Percentiles rank a stretch among this genome's conserved stretches.
phyloP scores from a whole-genome alignment of 441 rosid species.

The Erysimum cheiri region DNA sequence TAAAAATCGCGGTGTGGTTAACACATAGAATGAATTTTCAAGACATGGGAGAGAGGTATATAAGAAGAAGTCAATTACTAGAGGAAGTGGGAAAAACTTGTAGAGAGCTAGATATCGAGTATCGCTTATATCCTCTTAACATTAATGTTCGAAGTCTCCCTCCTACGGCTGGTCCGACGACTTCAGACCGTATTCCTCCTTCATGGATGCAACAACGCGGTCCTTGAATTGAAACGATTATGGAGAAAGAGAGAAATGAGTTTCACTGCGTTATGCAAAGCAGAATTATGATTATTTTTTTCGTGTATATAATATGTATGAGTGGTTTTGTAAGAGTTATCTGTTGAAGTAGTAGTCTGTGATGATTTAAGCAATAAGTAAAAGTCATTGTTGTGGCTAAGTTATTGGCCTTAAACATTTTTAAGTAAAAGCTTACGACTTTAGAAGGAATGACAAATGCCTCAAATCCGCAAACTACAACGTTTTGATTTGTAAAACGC shows the following conservation, averaged over 20 bases:
- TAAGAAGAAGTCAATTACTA: constrained; percentile 54
- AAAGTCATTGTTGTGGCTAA: no score
- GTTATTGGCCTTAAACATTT: constrained; percentile 9
- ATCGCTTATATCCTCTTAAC: constrained; percentile 56
- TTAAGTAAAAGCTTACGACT: neutral
- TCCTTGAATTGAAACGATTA: neutral
- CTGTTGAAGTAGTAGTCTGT: constrained; percentile 21
- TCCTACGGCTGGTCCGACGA: constrained; percentile 27
- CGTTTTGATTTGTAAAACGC: neutral
- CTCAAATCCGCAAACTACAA: neutral
- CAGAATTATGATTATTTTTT: constrained; percentile 4
- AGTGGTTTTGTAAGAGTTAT: constrained; percentile 1
- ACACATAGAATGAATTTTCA: constrained; percentile 64
- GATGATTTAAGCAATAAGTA: constrained; percentile 2
- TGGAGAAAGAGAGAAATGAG: neutral
- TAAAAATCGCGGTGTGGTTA: constrained; percentile 66
- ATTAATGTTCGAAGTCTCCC: constrained; percentile 55
- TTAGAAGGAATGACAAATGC: neutral
- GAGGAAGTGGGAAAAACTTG: constrained; percentile 62
- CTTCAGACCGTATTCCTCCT: constrained; percentile 61
- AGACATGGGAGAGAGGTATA: constrained; percentile 65
- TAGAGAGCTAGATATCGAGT: constrained; percentile 61
- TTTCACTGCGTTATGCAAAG: constrained; percentile 2
- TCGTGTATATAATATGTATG: constrained; percentile 1
- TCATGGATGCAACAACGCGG: constrained; percentile 47